Percentiles rank a stretch among this genome's conserved stretches.
Conservation (phyloP, 2,329 filamentous ascomycete species). For the Colletotrichum truncatum region DNA sequence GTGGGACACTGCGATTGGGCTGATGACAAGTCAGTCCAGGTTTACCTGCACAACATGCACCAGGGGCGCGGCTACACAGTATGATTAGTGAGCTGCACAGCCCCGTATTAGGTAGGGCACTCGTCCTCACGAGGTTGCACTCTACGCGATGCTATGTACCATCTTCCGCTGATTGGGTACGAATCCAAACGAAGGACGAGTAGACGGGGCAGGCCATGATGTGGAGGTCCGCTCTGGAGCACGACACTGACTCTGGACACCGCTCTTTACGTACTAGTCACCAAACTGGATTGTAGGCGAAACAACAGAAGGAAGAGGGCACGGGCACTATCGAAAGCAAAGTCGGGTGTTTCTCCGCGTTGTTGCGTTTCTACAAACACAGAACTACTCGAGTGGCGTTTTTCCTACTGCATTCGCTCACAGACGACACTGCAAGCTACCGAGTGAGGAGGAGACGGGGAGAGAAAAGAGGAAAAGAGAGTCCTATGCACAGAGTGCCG, state of each 20-base stretch:
- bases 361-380: not conserved
- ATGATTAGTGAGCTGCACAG: not conserved
- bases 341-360: not conserved
- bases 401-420: not conserved
- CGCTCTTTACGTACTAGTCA: constrained; percentile 12
- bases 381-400: not conserved
- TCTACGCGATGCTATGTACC: not conserved
- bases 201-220: not conserved
- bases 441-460: too few relatives aligned
- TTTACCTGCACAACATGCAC: constrained; percentile 11
- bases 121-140: constrained; percentile 1
- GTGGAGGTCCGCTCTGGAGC: constrained; percentile 19
- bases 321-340: not conserved
- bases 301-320: not conserved
- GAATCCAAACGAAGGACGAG: not conserved
- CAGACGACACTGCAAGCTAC: not conserved
- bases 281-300: not conserved
- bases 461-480: too few relatives aligned
- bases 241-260: constrained; percentile 22
- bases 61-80: not conserved
- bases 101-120: not conserved
- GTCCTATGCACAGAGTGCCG: too few relatives aligned
- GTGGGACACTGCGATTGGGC: not conserved
- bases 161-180: constrained; percentile 2
- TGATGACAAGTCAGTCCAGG: not conserved